phyloP scores from a whole-genome alignment of 75 land plant species.

The Ceratopteris richardii region DNA sequence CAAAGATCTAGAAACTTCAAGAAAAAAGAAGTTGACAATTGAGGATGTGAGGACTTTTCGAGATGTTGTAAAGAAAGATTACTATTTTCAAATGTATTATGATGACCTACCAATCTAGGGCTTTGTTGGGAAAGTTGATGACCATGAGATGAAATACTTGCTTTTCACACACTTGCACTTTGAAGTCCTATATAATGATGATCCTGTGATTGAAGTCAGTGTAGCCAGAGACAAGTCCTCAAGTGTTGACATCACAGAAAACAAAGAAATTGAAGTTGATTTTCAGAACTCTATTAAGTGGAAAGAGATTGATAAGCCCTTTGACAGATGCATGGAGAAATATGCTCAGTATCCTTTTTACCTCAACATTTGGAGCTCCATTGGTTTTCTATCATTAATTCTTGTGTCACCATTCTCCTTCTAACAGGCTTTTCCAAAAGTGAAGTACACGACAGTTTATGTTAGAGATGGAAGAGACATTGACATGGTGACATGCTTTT shows the following conservation, averaged over 20 bases:
- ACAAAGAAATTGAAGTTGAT: slow-evolving; percentile 41
- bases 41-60: slow-evolving; percentile 47
- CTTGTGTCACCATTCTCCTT: slow-evolving; percentile 63
- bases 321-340: slow-evolving; percentile 61
- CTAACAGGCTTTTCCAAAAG: slow-evolving; percentile 72
- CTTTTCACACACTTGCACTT: slow-evolving; percentile 74
- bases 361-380: slow-evolving; percentile 64
- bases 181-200: slow-evolving; percentile 51
- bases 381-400: slow-evolving; percentile 89
- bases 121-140: slow-evolving; percentile 69
- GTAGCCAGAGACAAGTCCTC: slow-evolving; percentile 32
- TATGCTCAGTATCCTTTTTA: slow-evolving; percentile 53
- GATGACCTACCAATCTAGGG: slow-evolving; percentile 96
- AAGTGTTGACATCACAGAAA: slow-evolving; percentile 64
- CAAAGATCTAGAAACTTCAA: slow-evolving; percentile 33
- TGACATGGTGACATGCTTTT: slow-evolving; percentile 32
- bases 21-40: slow-evolving; percentile 40
- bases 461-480: slow-evolving; percentile 40
- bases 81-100: slow-evolving; percentile 93
- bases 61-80: slow-evolving; percentile 59
- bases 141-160: slow-evolving; percentile 29
- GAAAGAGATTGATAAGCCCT: slow-evolving; percentile 41
- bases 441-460: slow-evolving; percentile 46
- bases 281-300: slow-evolving; percentile 70
- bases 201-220: slow-evolving; percentile 73